Evolutionary conservation across 345 rosid genomes (phyloP), one percentile per base, ranked within the genome.

Genomic region (Barbarea vulgaris): DNA sequence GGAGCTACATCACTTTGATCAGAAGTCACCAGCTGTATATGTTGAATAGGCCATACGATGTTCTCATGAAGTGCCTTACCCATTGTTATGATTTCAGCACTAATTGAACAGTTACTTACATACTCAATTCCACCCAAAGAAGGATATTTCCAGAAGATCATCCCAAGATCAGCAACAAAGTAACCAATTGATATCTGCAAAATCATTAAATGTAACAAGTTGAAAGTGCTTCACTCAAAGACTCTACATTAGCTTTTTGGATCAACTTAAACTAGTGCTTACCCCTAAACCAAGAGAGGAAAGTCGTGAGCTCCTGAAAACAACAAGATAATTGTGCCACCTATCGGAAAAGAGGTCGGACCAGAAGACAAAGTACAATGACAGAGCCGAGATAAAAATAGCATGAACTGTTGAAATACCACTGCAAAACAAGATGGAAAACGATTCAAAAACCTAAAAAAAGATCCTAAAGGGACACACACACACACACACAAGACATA

Each of bases 361-460:
- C 87, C 90, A 87, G 80, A 91, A 87, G 37, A 93, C 92, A 60
- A 88, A 82, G 85, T 93, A 89, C 31, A 93, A 78, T 2, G 98
- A 85, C 75, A 86, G 17, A 54, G 80, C 80, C n/a, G 98, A 84
- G 66, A 91, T 81, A 65, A 84, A 86, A 65, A 88, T 64, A 34
- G 98, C 97, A 86, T 93, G 98, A 68, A 84, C 54, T 22, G 97
- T 89, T 62, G 98, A 93, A 75, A 89, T 81, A n/a, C 87, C 93
- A 72, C 97, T 93, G 90, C 86, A 69, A 78, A 69, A 67, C 7
- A 44, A 64, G 3, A 64, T 0, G 0, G n/a, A n/a, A 57, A 54
- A 51, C 21, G 21, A 73, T 17, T 61, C 17, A 47, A 57, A 53
- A 61, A 41, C 33, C 27, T 14, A 12, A 3, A 47, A 5, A 15